These are phyloP conservation scores for Hyaloscypha variabilis DNA, from an alignment of 495 filamentous ascomycete species.

Conservation along the genomic window DNA sequence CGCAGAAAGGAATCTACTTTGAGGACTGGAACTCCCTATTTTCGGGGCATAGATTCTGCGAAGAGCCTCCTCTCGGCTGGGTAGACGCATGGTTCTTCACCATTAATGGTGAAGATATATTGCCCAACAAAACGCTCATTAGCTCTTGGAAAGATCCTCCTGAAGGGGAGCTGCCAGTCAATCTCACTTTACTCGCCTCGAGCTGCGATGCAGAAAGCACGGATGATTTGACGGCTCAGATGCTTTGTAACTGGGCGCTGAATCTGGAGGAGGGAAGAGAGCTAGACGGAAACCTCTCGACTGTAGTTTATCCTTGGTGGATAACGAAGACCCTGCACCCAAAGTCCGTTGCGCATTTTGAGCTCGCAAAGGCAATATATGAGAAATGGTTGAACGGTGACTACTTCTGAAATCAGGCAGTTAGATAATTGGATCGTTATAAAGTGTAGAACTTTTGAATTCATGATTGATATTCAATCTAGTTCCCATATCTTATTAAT, in stretches of 20 bases:
- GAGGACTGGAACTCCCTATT: slow-evolving; percentile 45
- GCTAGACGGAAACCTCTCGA: neutral
- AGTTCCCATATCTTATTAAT: no score
- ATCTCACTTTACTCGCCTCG: neutral
- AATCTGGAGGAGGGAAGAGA: neutral
- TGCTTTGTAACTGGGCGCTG: slow-evolving; percentile 6
- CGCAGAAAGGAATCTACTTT: slow-evolving; percentile 32
- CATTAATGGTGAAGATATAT: slow-evolving; percentile 41
- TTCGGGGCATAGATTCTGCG: slow-evolving; percentile 52
- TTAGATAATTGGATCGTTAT: neutral
- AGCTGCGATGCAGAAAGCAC: neutral
- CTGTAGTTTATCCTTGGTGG: slow-evolving; percentile 14
- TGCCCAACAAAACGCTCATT: slow-evolving; percentile 5
- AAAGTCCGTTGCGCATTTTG: slow-evolving; percentile 9
- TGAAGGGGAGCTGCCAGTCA: neutral
- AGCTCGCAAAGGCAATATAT: slow-evolving; percentile 10
- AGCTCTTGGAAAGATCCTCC: neutral
- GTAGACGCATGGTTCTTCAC: slow-evolving; percentile 51
- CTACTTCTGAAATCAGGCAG: slow-evolving; percentile 1
- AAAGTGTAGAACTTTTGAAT: no score
- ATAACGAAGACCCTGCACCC: slow-evolving; percentile 19
- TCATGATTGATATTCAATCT: no score
- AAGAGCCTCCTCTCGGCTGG: slow-evolving; percentile 46
- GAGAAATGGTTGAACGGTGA: slow-evolving; percentile 14
- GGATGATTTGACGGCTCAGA: neutral